Evolutionary conservation across 2,329 filamentous ascomycete genomes (phyloP).

Genomic region (Aspergillus ruber): DNA sequence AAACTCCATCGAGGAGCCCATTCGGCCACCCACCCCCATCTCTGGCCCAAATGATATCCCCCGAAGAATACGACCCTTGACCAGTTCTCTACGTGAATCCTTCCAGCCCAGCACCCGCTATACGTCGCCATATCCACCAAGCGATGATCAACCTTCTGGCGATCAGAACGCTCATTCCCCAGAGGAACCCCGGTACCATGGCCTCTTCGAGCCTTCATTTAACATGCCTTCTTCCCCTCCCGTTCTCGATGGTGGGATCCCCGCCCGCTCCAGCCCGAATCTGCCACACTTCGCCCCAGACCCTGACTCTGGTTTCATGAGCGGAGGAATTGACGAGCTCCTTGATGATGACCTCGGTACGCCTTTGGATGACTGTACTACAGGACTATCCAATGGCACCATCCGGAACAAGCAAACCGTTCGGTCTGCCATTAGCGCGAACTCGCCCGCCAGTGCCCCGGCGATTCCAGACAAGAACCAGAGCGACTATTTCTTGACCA

Average conservation of each 20-base stretch:
- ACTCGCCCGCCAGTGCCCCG: slow-evolving; percentile 20
- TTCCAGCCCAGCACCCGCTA: slow-evolving; percentile 40
- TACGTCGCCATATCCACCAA: slow-evolving; percentile 35
- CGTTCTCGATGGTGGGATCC: slow-evolving; percentile 58
- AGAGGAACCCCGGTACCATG: slow-evolving; percentile 45
- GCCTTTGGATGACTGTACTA: slow-evolving; percentile 19
- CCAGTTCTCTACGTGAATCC: slow-evolving; percentile 59
- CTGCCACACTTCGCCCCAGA: slow-evolving; percentile 54
- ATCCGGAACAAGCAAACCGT: slow-evolving; percentile 15
- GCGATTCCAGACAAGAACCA: slow-evolving; percentile 12
- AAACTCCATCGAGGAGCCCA: slow-evolving; percentile 36
- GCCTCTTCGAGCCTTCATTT: slow-evolving; percentile 60
- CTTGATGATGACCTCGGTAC: slow-evolving; percentile 53
- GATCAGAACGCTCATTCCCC: slow-evolving; percentile 46
- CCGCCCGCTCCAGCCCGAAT: slow-evolving; percentile 72
- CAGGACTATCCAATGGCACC: slow-evolving; percentile 12
- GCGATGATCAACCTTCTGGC: slow-evolving; percentile 28
- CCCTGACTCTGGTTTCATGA: slow-evolving; percentile 77
- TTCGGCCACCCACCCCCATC: slow-evolving; percentile 43
- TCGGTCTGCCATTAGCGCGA: slow-evolving; percentile 18
- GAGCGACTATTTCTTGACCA: slow-evolving; percentile 14
- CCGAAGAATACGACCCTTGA: slow-evolving; percentile 26
- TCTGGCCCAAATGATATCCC: slow-evolving; percentile 24
- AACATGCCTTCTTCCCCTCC: slow-evolving; percentile 90
- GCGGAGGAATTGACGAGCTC: slow-evolving; percentile 64